Conservation (phyloP, 2,329 filamentous ascomycete genomes). For the Fusarium sp. region DNA sequence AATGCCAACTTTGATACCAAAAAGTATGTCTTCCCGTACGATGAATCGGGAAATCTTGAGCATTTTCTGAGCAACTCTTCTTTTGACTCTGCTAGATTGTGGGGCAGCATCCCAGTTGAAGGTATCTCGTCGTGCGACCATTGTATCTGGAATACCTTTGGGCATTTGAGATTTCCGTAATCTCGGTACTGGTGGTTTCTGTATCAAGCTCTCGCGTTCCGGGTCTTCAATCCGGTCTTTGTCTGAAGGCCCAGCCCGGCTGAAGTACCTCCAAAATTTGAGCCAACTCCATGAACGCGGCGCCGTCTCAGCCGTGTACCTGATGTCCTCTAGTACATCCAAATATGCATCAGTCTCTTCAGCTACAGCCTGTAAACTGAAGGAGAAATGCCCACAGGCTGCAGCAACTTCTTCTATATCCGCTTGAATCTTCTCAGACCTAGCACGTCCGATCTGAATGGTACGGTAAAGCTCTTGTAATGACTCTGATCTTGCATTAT, state of each 20-base stretch:
- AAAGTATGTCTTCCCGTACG: conserved; percentile 68
- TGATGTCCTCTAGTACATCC: conserved; percentile 85
- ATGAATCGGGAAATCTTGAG: conserved; percentile 59
- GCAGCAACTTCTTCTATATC: conserved; percentile 97
- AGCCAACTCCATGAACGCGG: conserved; percentile 84
- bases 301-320: conserved; percentile 71
- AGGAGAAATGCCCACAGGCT: conserved; percentile 97
- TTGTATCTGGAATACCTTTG: conserved; percentile 63
- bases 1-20: conserved; percentile 91
- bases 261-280: conserved; percentile 71
- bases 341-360: conserved; percentile 88
- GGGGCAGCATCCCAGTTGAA: conserved; percentile 66
- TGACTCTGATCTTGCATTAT: conserved; percentile 77
- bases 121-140: conserved; percentile 62
- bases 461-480: conserved; percentile 82
- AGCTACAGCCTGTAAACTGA: conserved; percentile 88
- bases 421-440: conserved; percentile 80
- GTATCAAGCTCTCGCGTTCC: conserved; percentile 55
- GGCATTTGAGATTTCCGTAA: conserved; percentile 65
- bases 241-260: conserved; percentile 1
- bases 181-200: conserved; percentile 53
- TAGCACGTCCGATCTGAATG: conserved; percentile 74
- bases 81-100: conserved; percentile 55
- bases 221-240: conserved; percentile 46
- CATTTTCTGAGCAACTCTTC: conserved; percentile 56